These are phyloP conservation scores for Penicillium macrosclerotiorum DNA, from an alignment of 495 filamentous ascomycete genomes.

Conservation along the genomic window DNA sequence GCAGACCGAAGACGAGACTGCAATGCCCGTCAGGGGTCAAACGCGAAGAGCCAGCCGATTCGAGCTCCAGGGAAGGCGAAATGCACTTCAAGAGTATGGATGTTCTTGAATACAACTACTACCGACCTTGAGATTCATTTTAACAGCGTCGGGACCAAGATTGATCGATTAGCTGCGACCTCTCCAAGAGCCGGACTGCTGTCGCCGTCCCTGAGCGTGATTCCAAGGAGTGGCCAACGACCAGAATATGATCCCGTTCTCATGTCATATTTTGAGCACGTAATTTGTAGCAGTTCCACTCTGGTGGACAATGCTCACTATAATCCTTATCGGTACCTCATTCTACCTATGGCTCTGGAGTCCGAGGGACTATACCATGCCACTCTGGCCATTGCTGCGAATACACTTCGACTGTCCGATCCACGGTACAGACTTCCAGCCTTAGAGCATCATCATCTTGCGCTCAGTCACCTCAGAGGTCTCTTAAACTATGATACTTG, in stretches of 20 bases:
- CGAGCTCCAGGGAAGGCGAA: not conserved
- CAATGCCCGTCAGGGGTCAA: not conserved
- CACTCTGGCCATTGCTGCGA: constrained; percentile 22
- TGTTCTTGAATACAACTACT: constrained; percentile 25
- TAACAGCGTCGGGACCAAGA: not conserved
- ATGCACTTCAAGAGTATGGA: not conserved
- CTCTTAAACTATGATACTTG: constrained; percentile 13
- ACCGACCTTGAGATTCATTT: constrained; percentile 22
- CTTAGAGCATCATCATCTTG: constrained; percentile 19
- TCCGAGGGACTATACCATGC: constrained; percentile 26
- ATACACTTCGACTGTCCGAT: constrained; percentile 20
- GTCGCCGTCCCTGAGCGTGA: constrained; percentile 3
- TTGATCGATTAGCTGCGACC: not conserved
- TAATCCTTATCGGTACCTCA: constrained; percentile 28
- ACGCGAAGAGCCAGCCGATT: not conserved
- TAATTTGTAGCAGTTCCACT: constrained; percentile 26
- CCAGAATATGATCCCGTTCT: constrained; percentile 16
- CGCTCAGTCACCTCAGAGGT: constrained; percentile 13
- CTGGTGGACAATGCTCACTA: constrained; percentile 23
- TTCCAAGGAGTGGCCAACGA: constrained; percentile 1
- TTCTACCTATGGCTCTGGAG: constrained; percentile 26
- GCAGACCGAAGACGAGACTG: not conserved
- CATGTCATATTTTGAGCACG: constrained; percentile 22
- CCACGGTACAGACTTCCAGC: constrained; percentile 13
- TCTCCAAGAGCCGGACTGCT: not conserved